phyloP scores from a whole-genome alignment of 805 yeast genomes.

The Metschnikowia chrysomelidarum region DNA sequence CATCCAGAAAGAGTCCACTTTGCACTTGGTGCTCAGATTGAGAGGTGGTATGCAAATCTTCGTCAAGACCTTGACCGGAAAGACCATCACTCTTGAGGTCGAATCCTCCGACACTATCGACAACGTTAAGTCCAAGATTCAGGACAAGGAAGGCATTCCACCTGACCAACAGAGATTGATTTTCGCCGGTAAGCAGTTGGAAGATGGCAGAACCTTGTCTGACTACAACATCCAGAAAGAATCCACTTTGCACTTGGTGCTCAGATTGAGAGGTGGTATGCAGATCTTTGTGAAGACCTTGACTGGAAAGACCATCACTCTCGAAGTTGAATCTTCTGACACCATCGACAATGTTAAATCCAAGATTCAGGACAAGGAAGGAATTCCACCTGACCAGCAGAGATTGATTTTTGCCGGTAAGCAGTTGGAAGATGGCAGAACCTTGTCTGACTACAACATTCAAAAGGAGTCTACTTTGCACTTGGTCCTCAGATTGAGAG shows the following conservation, averaged over 20 bases:
- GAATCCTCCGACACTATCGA: conserved; percentile 97
- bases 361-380: conserved; percentile 44
- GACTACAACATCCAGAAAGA: conserved; percentile 99
- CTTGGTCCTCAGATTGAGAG: conserved; percentile 30
- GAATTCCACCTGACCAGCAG: conserved; percentile 47
- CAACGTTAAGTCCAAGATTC: conserved; percentile 89
- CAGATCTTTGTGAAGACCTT: conserved; percentile 48
- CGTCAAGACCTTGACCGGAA: conserved; percentile 56
- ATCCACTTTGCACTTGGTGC: conserved; percentile 92
- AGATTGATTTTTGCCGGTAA: conserved; percentile 48
- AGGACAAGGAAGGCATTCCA: conserved; percentile 97
- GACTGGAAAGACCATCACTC: conserved; percentile 70
- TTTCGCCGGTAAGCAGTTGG: conserved; percentile 97
- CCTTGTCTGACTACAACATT: conserved; percentile 40
- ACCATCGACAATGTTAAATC: conserved; percentile 86
- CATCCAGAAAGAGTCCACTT: conserved; percentile 46
- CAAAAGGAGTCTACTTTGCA: conserved; percentile 43
- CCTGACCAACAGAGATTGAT: conserved; percentile 97
- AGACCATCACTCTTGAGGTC: conserved; percentile 84
- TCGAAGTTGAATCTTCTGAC: conserved; percentile 97
- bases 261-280: conserved; percentile 96
- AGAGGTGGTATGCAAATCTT: conserved; percentile 62
- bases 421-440: conserved; percentile 43
- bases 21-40: conserved; percentile 22
- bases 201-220: conserved; percentile 92